Evolutionary conservation across 2,329 filamentous ascomycete genomes (phyloP).

Genomic region (Gnomoniopsis sp.): DNA sequence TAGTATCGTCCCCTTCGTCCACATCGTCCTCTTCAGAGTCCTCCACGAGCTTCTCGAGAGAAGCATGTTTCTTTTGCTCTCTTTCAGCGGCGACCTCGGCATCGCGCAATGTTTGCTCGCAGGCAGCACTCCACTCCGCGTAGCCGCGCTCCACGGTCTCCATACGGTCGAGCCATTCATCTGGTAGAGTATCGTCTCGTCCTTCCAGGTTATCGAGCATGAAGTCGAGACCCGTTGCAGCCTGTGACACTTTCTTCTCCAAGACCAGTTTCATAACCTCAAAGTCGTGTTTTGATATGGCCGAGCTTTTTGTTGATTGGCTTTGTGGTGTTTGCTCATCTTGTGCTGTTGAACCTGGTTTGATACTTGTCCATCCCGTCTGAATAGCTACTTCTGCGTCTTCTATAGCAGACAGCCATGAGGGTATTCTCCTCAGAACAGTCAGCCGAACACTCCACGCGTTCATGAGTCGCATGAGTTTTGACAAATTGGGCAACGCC

Average conservation of each 20-base stretch:
- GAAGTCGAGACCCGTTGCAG: constrained; percentile 73
- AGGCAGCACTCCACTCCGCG: constrained; percentile 74
- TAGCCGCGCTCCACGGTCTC: constrained; percentile 77
- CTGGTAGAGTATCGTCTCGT: constrained; percentile 76
- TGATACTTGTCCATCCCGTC: constrained; percentile 63
- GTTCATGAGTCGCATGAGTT: constrained; percentile 67
- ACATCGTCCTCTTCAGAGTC: background rate
- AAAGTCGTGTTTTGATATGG: constrained; percentile 44
- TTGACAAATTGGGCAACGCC: constrained; percentile 76
- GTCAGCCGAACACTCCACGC: constrained; percentile 75
- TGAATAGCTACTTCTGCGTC: constrained; percentile 63
- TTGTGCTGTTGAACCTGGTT: constrained; percentile 16
- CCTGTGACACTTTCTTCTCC: constrained; percentile 63
- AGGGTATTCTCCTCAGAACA: constrained; percentile 71
- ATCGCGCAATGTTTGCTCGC: constrained; percentile 70
- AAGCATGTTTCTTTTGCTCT: background rate
- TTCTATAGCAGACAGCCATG: constrained; percentile 62
- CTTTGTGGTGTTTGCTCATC: constrained; percentile 17
- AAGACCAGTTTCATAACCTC: constrained; percentile 61
- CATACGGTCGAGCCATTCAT: constrained; percentile 82
- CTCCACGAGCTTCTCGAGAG: background rate
- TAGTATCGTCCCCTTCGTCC: background rate
- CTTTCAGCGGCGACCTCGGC: constrained; percentile 46
- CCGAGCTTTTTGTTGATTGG: constrained; percentile 21
- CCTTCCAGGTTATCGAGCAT: constrained; percentile 89